phyloP scores from a whole-genome alignment of 139 green algal genomes.

The Tetratostichococcus sp. region DNA sequence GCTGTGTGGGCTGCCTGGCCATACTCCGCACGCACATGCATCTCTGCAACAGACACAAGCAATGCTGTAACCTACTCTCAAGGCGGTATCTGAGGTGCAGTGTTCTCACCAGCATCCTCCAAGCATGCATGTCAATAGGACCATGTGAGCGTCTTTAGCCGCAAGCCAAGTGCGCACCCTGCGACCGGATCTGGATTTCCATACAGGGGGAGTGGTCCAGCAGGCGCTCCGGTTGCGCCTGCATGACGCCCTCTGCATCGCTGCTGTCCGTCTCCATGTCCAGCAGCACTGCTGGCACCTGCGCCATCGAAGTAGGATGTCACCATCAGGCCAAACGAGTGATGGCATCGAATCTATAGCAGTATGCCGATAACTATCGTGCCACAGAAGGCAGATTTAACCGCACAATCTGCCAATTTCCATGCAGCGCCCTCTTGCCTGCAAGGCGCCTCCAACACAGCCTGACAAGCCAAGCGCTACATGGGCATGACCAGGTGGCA shows the following conservation, averaged over 20 bases:
- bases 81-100: too few relatives aligned
- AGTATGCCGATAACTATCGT: too few relatives aligned
- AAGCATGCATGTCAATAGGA: background rate
- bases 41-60: conserved; percentile 31
- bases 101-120: background rate
- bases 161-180: conserved; percentile 10
- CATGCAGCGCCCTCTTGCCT: too few relatives aligned
- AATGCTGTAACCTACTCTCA: background rate
- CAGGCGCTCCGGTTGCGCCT: background rate
- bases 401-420: too few relatives aligned
- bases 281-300: background rate
- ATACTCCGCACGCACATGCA: conserved; percentile 75
- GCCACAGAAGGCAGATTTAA: too few relatives aligned
- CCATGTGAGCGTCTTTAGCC: background rate
- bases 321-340: too few relatives aligned
- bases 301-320: too few relatives aligned
- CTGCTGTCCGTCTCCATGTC: background rate
- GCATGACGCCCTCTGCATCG: background rate
- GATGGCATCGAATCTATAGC: too few relatives aligned
- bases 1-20: conserved; percentile 75
- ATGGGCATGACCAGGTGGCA: too few relatives aligned
- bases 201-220: conserved; percentile 18
- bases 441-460: too few relatives aligned
- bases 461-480: too few relatives aligned
- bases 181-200: conserved; percentile 76